Base-by-base conservation (phyloP, 2,329 filamentous ascomycete species). In the Monosporascus cannonballus region DNA sequence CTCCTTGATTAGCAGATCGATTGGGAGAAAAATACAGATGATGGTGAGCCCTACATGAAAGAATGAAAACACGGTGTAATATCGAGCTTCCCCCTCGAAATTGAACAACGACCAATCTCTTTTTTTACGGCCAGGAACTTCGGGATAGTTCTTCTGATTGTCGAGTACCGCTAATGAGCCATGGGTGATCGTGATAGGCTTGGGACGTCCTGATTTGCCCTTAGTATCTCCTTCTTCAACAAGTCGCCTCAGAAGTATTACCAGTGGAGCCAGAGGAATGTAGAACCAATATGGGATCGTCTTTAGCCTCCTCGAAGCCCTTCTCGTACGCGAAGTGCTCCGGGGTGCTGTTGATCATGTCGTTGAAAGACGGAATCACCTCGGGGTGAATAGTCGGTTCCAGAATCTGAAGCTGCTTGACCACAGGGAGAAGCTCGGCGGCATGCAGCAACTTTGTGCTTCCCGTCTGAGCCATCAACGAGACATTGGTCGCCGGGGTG, bases 261-360 rank as follows among this genome's bases (percentile, higher is more conserved):
- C 60, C 60, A 22, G 62, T 64, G n/a, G 62, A 62, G 6, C 62
- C 62, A 1, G 61, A 64, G 3, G 62, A 62, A 44, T 65, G 62
- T n/a, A 64, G 42, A 1, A 65, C 55, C 1, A 59, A n/a, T 20
- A 59, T 48, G 1, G 60, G 59, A 3, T 64, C 58, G 42, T 61
- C 41, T 15, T 45, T 54, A 11, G 55, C 54, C 14, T 59, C 53
- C 7, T 60, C 54, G 42, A 62, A 65, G 11, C 9, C 44, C 41
- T 62, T 63, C 3, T 36, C 15, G 44, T 54, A 64, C 1, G 54
- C 53, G 22, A 59, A 60, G 0, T n/a, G 49, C 9, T 55, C 38
- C 2, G 58, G 51, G 14, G 8, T 39, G 39, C 59, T 59, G 2
- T 41, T 36, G 4, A 63, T 27, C 56, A 63, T 60, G 2, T 59